Evolutionary conservation across 331 rosid species (phyloP).

Genomic region (Rosa hybrid): DNA sequence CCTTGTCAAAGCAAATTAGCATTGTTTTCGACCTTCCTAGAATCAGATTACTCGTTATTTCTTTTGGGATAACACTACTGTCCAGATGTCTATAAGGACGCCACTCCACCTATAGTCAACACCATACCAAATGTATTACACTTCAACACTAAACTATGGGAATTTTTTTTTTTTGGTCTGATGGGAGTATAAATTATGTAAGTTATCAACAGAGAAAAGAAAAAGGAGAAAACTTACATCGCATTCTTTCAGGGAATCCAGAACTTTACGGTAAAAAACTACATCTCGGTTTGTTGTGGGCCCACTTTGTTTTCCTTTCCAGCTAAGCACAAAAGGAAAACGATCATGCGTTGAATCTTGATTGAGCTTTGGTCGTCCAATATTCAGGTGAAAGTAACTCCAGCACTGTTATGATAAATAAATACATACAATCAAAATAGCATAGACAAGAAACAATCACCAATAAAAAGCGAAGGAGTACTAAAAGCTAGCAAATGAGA

Average conservation of each 20-base stretch:
- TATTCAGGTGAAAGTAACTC: constrained; percentile 95
- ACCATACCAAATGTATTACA: constrained; percentile 30
- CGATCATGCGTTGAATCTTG: constrained; percentile 71
- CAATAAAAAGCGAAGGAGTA: not conserved
- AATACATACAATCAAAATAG: constrained; percentile 12
- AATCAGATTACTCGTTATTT: constrained; percentile 64
- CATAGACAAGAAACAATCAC: constrained; percentile 1
- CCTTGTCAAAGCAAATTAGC: constrained; percentile 98
- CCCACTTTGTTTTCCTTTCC: constrained; percentile 98
- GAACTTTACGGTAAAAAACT: constrained; percentile 86
- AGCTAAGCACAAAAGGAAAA: constrained; percentile 90
- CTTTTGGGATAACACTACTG: constrained; percentile 86
- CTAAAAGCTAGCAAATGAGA: constrained; percentile 3
- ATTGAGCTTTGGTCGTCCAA: constrained; percentile 96
- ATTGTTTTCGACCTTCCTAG: constrained; percentile 92
- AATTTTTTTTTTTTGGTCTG: too few species aligned
- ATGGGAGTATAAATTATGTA: constrained; percentile 8
- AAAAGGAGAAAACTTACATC: constrained; percentile 61
- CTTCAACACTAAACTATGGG: constrained; percentile 8
- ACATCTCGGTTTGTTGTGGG: constrained; percentile 98
- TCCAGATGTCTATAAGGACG: constrained; percentile 84
- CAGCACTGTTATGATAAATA: constrained; percentile 68
- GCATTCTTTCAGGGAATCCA: constrained; percentile 81
- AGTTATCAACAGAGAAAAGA: constrained; percentile 11
- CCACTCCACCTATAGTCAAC: constrained; percentile 82